Percentiles rank a stretch among this genome's conserved stretches.
Evolutionary conservation across 2,329 filamentous ascomycete genomes (phyloP).

Genomic region (Myotisia sp.): DNA sequence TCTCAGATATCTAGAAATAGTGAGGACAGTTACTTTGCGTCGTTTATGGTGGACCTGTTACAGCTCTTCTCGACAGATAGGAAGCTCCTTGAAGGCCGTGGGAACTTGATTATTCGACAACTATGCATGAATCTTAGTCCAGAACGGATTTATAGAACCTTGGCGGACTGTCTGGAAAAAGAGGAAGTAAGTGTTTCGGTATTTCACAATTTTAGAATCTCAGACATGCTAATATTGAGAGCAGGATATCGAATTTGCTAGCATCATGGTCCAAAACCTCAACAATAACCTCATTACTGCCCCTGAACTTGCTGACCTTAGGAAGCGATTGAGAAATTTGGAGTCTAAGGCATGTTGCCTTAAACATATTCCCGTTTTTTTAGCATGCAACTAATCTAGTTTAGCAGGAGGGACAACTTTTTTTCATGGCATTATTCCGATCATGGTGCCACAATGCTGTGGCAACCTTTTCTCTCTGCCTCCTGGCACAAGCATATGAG

Average conservation of each 20-base stretch:
- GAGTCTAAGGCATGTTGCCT: constrained; percentile 54
- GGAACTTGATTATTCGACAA: constrained; percentile 92
- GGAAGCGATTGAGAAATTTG: constrained; percentile 77
- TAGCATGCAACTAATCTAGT: constrained; percentile 12
- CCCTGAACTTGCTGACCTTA: constrained; percentile 77
- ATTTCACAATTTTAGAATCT: neutral
- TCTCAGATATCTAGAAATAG: constrained; percentile 95
- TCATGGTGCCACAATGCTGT: constrained; percentile 99
- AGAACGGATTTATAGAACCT: constrained; percentile 85
- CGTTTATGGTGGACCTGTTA: constrained; percentile 93
- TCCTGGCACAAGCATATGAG: constrained; percentile 93
- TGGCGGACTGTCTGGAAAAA: constrained; percentile 92
- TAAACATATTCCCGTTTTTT: neutral
- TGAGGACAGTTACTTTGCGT: constrained; percentile 92
- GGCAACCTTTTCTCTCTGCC: constrained; percentile 86
- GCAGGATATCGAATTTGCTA: constrained; percentile 85
- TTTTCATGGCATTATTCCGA: constrained; percentile 86
- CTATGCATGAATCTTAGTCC: constrained; percentile 84
- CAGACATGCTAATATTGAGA: neutral
- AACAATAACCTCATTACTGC: constrained; percentile 99
- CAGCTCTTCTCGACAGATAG: constrained; percentile 93
- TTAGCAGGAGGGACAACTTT: constrained; percentile 70
- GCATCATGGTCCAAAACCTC: constrained; percentile 98
- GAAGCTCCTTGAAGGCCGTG: constrained; percentile 75
- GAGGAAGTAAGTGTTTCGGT: constrained; percentile 48